These are phyloP conservation scores for Ceriops tagal DNA, from an alignment of 345 rosid species.

Conservation along the genomic window DNA sequence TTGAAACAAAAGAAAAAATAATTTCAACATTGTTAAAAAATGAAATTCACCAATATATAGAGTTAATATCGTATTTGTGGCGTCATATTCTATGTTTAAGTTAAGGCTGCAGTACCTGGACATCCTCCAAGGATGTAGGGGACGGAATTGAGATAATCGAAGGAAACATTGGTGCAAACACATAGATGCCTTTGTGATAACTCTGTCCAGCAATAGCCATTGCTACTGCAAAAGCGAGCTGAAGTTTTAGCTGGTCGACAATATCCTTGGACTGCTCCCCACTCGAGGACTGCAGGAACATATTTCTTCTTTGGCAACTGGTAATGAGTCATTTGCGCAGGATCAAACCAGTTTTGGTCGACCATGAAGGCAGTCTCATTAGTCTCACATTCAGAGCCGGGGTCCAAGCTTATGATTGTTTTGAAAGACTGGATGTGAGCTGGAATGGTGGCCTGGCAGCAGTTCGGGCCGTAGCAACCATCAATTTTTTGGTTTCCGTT, in stretches of 20 bases:
- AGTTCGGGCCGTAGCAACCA: conserved; percentile 11
- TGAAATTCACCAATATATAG: neutral
- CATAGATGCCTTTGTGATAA: neutral
- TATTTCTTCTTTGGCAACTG: neutral
- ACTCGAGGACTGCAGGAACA: neutral
- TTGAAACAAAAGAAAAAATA: no score
- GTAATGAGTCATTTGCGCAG: neutral
- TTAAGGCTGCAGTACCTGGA: neutral
- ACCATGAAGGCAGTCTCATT: neutral
- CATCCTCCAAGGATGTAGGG: neutral
- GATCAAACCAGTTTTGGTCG: neutral
- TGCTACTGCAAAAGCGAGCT: neutral
- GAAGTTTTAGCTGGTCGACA: neutral
- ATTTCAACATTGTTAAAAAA: neutral
- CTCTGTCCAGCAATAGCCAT: neutral
- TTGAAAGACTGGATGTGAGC: neutral
- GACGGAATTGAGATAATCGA: neutral
- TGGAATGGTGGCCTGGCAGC: conserved; percentile 17
- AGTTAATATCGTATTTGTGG: neutral
- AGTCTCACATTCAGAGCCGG: no score
- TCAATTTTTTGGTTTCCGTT: no score
- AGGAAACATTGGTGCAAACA: neutral
- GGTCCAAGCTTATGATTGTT: neutral
- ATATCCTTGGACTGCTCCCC: neutral
- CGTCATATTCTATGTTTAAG: neutral